Conservation (phyloP, 2,329 filamentous ascomycete species). For the Davidsoniella australis region DNA sequence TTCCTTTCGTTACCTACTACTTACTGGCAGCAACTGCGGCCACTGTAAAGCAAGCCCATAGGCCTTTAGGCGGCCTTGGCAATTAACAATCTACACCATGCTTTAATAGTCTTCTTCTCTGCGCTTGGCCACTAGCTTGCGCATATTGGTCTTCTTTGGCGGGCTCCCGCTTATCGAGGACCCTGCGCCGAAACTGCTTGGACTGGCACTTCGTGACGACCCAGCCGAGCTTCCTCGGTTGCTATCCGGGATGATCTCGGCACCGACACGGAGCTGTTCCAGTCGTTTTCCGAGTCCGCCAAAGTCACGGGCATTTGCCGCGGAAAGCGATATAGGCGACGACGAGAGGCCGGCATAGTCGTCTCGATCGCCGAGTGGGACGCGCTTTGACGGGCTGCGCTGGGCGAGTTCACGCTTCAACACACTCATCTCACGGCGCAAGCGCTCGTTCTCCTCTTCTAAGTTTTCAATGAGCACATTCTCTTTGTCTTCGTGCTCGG, state of each 20-base stretch:
- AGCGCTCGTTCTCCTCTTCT: slow-evolving; percentile 52
- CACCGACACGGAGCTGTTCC: slow-evolving; percentile 6
- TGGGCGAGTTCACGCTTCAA: slow-evolving; percentile 48
- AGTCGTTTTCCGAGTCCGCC: slow-evolving; percentile 7
- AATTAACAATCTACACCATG: too few species aligned
- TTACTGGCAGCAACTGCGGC: slow-evolving; percentile 13
- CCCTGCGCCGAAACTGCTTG: neutral
- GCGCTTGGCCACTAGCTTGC: slow-evolving; percentile 2
- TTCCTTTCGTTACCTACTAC: too few species aligned
- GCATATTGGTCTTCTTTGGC: slow-evolving; percentile 3
- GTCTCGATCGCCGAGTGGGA: slow-evolving; percentile 36
- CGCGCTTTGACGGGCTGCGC: slow-evolving; percentile 45
- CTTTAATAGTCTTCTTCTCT: slow-evolving; percentile 3
- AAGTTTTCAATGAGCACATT: slow-evolving; percentile 46
- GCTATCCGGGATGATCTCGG: neutral
- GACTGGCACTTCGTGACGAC: slow-evolving; percentile 1
- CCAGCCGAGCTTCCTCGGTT: neutral
- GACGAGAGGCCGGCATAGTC: slow-evolving; percentile 21
- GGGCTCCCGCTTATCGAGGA: neutral
- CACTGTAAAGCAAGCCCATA: neutral
- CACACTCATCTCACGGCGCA: slow-evolving; percentile 46
- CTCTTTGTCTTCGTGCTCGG: slow-evolving; percentile 33
- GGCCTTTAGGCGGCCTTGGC: too few species aligned
- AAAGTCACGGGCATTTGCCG: slow-evolving; percentile 4
- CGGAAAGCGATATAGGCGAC: neutral